Conservation (phyloP, 2,329 filamentous ascomycete species). For the Colletotrichum coccodes region DNA sequence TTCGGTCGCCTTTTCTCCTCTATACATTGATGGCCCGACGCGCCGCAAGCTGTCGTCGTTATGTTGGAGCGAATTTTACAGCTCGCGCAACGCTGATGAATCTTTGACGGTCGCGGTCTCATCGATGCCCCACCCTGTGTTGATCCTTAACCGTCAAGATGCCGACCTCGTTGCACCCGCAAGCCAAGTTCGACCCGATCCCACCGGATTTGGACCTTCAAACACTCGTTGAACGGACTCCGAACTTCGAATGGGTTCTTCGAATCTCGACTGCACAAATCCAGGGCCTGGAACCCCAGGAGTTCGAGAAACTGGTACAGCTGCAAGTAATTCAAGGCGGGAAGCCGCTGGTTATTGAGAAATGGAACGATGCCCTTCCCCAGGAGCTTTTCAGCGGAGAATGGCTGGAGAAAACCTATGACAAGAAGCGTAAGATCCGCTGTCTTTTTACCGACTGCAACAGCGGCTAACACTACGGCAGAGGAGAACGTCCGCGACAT, state of each 20-base stretch:
- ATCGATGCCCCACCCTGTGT: not conserved
- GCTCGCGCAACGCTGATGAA: not conserved
- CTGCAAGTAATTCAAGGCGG: slow-evolving; percentile 87
- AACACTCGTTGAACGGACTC: slow-evolving; percentile 77
- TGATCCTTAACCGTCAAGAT: slow-evolving; percentile 59
- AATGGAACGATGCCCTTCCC: slow-evolving; percentile 82
- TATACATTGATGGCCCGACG: too few relatives aligned
- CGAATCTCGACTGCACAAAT: slow-evolving; percentile 84
- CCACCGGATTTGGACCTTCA: slow-evolving; percentile 85
- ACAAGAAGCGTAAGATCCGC: slow-evolving; percentile 75
- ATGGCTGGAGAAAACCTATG: slow-evolving; percentile 84
- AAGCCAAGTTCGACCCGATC: slow-evolving; percentile 92
- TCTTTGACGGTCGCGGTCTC: not conserved
- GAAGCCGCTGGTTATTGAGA: slow-evolving; percentile 90
- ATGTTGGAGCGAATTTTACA: too few relatives aligned
- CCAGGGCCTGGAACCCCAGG: slow-evolving; percentile 77
- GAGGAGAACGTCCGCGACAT: slow-evolving; percentile 90
- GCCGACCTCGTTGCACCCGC: slow-evolving; percentile 79
- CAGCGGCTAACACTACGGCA: slow-evolving; percentile 48
- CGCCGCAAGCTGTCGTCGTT: not conserved
- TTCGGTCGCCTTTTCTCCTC: not conserved
- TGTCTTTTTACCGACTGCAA: not conserved
- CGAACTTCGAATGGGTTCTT: slow-evolving; percentile 88
- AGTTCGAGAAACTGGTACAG: slow-evolving; percentile 86
- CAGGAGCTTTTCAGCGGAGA: slow-evolving; percentile 80